Conservation (phyloP, 2,329 filamentous ascomycete species). For the Calonectria crousiana region DNA sequence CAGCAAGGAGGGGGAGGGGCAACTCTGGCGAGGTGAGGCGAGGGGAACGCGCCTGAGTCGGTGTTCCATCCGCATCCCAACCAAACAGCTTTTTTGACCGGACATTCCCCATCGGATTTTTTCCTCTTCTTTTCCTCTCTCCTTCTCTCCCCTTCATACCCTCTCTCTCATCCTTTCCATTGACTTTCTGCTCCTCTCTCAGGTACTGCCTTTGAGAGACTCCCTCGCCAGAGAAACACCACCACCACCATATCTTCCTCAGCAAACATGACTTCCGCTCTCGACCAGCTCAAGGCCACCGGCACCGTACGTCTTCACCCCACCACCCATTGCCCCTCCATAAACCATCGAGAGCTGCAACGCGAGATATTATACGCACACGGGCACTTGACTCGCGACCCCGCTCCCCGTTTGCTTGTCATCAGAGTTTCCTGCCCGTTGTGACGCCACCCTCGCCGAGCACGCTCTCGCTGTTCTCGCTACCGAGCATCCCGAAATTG, state of each 20-base stretch:
- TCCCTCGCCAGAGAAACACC: conserved; percentile 23
- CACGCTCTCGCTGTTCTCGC: background rate
- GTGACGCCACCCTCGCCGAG: background rate
- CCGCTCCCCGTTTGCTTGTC: background rate
- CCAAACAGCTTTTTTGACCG: conserved; percentile 36
- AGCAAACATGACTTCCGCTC: conserved; percentile 81
- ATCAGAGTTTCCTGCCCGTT: conserved; percentile 1
- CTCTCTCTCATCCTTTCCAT: conserved; percentile 27
- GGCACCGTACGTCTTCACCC: conserved; percentile 88
- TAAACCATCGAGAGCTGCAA: conserved; percentile 30
- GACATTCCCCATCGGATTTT: conserved; percentile 39
- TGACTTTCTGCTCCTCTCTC: conserved; percentile 22
- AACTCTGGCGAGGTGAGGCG: conserved; percentile 25
- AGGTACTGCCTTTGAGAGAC: conserved; percentile 17
- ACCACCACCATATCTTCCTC: conserved; percentile 24
- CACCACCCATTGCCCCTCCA: conserved; percentile 49
- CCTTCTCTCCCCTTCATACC: conserved; percentile 17
- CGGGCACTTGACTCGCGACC: conserved; percentile 6
- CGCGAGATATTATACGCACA: conserved; percentile 19
- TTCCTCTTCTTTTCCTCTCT: conserved; percentile 24
- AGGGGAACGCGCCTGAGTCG: conserved; percentile 33
- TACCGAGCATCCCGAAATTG: conserved; percentile 16
- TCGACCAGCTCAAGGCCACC: conserved; percentile 96
- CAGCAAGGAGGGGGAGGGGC: conserved; percentile 35
- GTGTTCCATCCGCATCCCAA: conserved; percentile 24